phyloP scores from a whole-genome alignment of 192 early-diverging fungal species.

The Coemansia sp. region DNA sequence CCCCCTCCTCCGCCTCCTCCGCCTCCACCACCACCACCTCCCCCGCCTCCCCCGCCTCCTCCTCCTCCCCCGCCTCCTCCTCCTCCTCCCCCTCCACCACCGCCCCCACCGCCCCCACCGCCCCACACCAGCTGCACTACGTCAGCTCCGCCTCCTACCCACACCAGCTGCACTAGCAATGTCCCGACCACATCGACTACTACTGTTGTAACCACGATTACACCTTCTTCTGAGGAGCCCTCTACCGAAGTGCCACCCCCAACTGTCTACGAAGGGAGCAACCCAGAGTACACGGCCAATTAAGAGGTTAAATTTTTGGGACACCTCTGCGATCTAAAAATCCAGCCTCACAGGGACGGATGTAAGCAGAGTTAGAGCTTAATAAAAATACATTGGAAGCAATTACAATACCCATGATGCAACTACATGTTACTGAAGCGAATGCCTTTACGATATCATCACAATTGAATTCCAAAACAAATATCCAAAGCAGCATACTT shows the following conservation, averaged over 20 bases:
- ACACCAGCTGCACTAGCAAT: conserved; percentile 1
- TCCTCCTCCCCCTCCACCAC: conserved; percentile 8
- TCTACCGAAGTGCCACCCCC: not conserved
- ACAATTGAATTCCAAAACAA: too few relatives aligned
- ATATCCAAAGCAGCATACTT: too few relatives aligned
- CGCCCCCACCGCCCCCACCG: conserved; percentile 8
- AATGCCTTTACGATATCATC: too few relatives aligned
- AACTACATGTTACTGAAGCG: too few relatives aligned
- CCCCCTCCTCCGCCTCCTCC: not conserved
- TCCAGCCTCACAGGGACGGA: not conserved
- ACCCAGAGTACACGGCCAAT: conserved; percentile 1
- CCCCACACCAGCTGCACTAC: conserved; percentile 5
- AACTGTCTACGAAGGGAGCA: not conserved
- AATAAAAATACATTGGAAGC: not conserved
- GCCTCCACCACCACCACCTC: not conserved
- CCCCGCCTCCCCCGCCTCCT: not conserved
- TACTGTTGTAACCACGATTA: conserved; percentile 37
- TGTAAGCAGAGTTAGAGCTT: not conserved
- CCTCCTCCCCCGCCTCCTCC: not conserved
- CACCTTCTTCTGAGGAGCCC: conserved; percentile 10
- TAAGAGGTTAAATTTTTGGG: not conserved
- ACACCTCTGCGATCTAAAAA: not conserved
- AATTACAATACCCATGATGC: not conserved
- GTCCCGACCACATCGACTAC: conserved; percentile 25
- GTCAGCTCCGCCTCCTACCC: conserved; percentile 9